Conservation (phyloP, 2,329 filamentous ascomycete species). For the Fusarium decemcellulare region DNA sequence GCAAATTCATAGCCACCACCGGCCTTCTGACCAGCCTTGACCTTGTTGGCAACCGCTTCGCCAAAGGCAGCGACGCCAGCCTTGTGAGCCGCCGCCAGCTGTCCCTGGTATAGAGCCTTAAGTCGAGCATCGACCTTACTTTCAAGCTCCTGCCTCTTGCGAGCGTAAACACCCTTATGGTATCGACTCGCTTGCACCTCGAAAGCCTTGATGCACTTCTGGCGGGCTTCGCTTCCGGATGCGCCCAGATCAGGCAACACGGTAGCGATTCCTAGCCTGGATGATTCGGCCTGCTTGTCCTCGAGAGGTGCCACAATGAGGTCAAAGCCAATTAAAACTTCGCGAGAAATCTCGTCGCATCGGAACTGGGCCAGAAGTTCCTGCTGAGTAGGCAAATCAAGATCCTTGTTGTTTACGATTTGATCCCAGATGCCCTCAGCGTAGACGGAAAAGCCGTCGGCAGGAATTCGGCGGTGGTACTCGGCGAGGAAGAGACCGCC, state of each 20-base stretch:
- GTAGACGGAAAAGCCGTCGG: slow-evolving; percentile 96
- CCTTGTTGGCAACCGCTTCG: slow-evolving; percentile 86
- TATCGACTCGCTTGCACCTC: slow-evolving; percentile 93
- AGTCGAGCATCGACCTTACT: slow-evolving; percentile 89
- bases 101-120: slow-evolving; percentile 89
- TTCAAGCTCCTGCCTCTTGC: slow-evolving; percentile 89
- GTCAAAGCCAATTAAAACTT: slow-evolving; percentile 89
- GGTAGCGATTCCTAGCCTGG: slow-evolving; percentile 78
- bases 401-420: slow-evolving; percentile 98
- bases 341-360: slow-evolving; percentile 95
- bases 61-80: slow-evolving; percentile 86
- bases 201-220: slow-evolving; percentile 84
- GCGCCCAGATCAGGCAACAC: slow-evolving; percentile 83
- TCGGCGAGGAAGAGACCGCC: slow-evolving; percentile 91
- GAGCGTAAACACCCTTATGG: slow-evolving; percentile 93
- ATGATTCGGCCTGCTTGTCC: slow-evolving; percentile 83
- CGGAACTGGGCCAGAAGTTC: slow-evolving; percentile 97
- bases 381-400: slow-evolving; percentile 96
- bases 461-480: slow-evolving; percentile 95
- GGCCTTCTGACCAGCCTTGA: slow-evolving; percentile 94
- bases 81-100: slow-evolving; percentile 91
- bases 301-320: slow-evolving; percentile 86
- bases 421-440: slow-evolving; percentile 97
- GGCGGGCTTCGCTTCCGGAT: slow-evolving; percentile 79
- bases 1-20: slow-evolving; percentile 94